phyloP scores from a whole-genome alignment of 768 basidiomycete species.

The Kwoniella heveanensis region DNA sequence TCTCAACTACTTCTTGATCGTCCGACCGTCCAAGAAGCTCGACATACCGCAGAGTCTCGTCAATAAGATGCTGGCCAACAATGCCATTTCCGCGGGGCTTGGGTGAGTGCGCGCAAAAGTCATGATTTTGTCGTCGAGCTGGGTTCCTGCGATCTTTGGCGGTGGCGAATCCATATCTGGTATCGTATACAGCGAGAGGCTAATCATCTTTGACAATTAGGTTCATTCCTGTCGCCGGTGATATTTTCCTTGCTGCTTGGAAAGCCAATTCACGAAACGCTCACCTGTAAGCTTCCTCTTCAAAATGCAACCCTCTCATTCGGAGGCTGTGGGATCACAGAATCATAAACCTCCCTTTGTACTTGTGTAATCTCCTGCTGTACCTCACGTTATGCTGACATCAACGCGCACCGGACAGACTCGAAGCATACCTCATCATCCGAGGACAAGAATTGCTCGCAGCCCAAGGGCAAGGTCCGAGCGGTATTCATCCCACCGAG shows the following conservation, averaged over 20 bases:
- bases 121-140: too few relatives aligned
- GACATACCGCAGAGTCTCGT: slow-evolving; percentile 72
- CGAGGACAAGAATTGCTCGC: slow-evolving; percentile 72
- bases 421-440: slow-evolving; percentile 80
- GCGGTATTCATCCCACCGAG: slow-evolving; percentile 22
- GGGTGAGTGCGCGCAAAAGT: slow-evolving; percentile 60
- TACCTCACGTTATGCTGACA: too few relatives aligned
- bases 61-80: slow-evolving; percentile 72
- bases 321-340: too few relatives aligned
- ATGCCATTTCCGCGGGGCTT: slow-evolving; percentile 67
- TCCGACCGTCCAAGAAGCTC: slow-evolving; percentile 73
- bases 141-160: too few relatives aligned
- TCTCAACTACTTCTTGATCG: slow-evolving; percentile 69
- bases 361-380: too few relatives aligned
- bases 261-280: slow-evolving; percentile 92
- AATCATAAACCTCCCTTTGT: too few relatives aligned
- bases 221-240: slow-evolving; percentile 72
- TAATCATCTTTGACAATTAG: too few relatives aligned
- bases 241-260: slow-evolving; percentile 72
- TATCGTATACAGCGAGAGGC: too few relatives aligned
- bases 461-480: slow-evolving; percentile 36
- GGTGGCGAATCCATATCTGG: too few relatives aligned
- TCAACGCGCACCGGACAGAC: too few relatives aligned
- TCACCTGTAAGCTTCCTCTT: slow-evolving; percentile 62
- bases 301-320: too few relatives aligned